Evolutionary conservation across 2,329 filamentous ascomycete genomes (phyloP).

Genomic region (Diaporthe eres): DNA sequence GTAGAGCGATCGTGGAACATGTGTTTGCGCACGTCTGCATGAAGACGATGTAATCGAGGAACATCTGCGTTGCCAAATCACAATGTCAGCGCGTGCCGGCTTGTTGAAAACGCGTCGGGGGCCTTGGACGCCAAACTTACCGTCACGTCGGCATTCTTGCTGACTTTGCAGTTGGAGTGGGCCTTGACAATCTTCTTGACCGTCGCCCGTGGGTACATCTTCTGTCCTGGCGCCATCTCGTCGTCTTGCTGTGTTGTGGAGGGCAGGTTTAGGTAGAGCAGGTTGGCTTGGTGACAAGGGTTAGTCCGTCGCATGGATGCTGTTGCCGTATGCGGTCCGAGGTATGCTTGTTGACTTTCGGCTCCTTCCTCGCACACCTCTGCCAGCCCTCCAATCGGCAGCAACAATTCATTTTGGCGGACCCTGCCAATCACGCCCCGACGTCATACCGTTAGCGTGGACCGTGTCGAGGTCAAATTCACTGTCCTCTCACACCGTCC

Average conservation of each 20-base stretch:
- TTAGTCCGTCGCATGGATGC: not conserved
- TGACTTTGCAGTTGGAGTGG: slow-evolving; percentile 83
- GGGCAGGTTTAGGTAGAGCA: slow-evolving; percentile 14
- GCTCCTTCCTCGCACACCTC: not conserved
- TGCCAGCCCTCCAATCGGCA: slow-evolving; percentile 32
- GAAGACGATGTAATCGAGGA: slow-evolving; percentile 87
- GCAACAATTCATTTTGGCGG: slow-evolving; percentile 9
- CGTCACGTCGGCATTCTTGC: slow-evolving; percentile 88
- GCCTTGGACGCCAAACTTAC: slow-evolving; percentile 61
- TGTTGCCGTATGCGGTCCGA: not conserved
- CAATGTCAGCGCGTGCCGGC: slow-evolving; percentile 48
- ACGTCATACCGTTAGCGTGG: slow-evolving; percentile 31
- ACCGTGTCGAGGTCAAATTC: not conserved
- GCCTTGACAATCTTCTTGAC: slow-evolving; percentile 93
- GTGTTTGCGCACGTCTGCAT: slow-evolving; percentile 70
- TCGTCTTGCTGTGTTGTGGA: not conserved
- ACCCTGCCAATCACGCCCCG: slow-evolving; percentile 24
- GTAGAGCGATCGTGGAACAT: not conserved
- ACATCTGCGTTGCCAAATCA: slow-evolving; percentile 70
- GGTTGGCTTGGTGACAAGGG: not conserved
- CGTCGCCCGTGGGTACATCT: slow-evolving; percentile 85
- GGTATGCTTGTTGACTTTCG: slow-evolving; percentile 34
- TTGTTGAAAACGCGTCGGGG: slow-evolving; percentile 43
- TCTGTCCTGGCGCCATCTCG: slow-evolving; percentile 74
- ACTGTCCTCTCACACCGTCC: slow-evolving; percentile 40